Conservation (phyloP, 139 green algal genomes). For the Gonium pectorale region DNA sequence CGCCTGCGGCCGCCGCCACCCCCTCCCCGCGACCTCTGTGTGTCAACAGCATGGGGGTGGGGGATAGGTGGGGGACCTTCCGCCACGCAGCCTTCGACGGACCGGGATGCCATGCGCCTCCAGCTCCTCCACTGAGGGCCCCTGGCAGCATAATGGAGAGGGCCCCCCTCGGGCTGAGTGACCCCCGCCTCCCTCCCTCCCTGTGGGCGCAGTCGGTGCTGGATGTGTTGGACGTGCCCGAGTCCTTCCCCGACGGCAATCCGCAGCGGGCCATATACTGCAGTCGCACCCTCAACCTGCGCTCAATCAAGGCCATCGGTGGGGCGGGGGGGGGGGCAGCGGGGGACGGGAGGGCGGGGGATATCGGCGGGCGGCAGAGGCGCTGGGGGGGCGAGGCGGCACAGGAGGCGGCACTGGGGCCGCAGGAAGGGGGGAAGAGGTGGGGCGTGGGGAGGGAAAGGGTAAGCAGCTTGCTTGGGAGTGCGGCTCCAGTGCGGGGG, state of each 20-base stretch:
- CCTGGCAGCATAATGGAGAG: no score
- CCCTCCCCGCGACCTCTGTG: no score
- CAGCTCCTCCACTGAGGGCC: no score
- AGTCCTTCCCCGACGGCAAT: conserved; percentile 71
- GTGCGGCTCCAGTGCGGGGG: no score
- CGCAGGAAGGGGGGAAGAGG: not conserved
- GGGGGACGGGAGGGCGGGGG: not conserved
- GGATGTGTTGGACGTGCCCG: conserved; percentile 58
- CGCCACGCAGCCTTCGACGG: no score
- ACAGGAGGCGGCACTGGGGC: not conserved
- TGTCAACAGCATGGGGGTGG: no score
- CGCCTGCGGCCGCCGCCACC: no score
- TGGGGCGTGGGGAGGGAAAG: no score
- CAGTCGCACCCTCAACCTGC: conserved; percentile 93
- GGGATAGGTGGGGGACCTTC: no score
- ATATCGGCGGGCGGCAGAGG: not conserved
- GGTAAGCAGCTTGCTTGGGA: no score
- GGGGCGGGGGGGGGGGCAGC: not conserved
- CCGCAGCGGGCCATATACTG: conserved; percentile 93
- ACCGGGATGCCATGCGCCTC: no score
- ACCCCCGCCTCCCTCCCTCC: not conserved
- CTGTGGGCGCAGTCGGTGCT: conserved; percentile 52
- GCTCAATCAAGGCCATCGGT: conserved; percentile 91
- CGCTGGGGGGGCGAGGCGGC: not conserved
- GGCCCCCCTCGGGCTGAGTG: no score